Conservation (phyloP, 495 filamentous ascomycete genomes). For the Penicillium macrosclerotiorum region DNA sequence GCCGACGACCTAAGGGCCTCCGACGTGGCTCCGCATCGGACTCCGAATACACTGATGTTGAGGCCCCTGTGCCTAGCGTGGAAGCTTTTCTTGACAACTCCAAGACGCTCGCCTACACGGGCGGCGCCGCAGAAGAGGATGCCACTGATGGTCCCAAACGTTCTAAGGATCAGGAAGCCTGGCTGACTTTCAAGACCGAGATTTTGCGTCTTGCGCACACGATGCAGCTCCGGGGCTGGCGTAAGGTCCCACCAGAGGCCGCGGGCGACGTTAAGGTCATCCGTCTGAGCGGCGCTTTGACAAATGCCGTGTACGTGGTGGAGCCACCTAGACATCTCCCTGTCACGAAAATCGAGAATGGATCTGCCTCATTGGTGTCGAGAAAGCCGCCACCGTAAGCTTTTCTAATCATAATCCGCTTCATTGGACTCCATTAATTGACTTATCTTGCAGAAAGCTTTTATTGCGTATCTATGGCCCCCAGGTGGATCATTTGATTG, state of each 20-base stretch:
- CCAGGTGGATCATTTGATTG: conserved; percentile 93
- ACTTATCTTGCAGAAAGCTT: conserved; percentile 60
- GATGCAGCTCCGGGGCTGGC: conserved; percentile 84
- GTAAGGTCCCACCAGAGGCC: conserved; percentile 70
- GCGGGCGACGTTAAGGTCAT: conserved; percentile 72
- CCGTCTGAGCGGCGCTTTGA: conserved; percentile 88
- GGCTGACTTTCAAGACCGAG: conserved; percentile 82
- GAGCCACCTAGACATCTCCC: conserved; percentile 66
- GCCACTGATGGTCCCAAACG: conserved; percentile 29
- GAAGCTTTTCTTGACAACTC: conserved; percentile 84
- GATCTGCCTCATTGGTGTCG: conserved; percentile 34
- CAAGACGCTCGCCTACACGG: conserved; percentile 75
- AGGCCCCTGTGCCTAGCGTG: conserved; percentile 70
- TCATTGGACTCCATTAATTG: conserved; percentile 11
- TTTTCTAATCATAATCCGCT: neutral
- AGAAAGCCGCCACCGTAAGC: conserved; percentile 55
- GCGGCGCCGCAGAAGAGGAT: conserved; percentile 50
- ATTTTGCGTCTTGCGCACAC: conserved; percentile 89
- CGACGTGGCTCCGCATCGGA: conserved; percentile 61
- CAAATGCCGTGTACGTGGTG: conserved; percentile 94
- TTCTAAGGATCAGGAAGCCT: conserved; percentile 68
- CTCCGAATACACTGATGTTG: conserved; percentile 73
- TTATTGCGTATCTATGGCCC: conserved; percentile 92
- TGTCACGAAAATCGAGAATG: conserved; percentile 33
- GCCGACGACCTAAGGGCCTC: conserved; percentile 35